These are phyloP conservation scores for Aspergillus latus DNA, from an alignment of 2,329 filamentous ascomycete genomes.

Conservation along the genomic window DNA sequence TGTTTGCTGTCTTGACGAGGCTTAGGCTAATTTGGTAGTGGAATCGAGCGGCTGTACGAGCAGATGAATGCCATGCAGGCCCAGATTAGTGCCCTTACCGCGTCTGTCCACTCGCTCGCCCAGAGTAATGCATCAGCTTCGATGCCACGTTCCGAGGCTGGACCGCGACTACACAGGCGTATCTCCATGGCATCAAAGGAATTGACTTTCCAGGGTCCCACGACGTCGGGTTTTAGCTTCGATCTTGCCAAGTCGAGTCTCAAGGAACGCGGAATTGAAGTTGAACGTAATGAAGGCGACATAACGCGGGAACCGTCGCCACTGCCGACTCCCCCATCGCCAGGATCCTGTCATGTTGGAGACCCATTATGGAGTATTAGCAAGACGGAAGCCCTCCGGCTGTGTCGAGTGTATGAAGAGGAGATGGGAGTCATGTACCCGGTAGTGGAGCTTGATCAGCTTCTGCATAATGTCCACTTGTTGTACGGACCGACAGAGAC, in stretches of 20 bases:
- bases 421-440: conserved; percentile 92
- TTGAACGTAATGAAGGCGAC: conserved; percentile 58
- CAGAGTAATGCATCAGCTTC: conserved; percentile 23
- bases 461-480: conserved; percentile 66
- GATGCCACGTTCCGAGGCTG: neutral
- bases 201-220: conserved; percentile 76
- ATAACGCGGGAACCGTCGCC: conserved; percentile 47
- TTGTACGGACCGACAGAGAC: conserved; percentile 51
- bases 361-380: conserved; percentile 77
- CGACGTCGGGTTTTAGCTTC: conserved; percentile 77
- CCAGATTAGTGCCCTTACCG: conserved; percentile 74
- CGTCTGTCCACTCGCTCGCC: conserved; percentile 67
- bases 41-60: conserved; percentile 28
- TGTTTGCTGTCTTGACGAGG: neutral
- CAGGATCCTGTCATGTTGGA: conserved; percentile 33
- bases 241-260: conserved; percentile 82
- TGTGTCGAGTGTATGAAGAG: conserved; percentile 78
- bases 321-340: conserved; percentile 25
- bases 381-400: conserved; percentile 73
- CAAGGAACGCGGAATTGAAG: conserved; percentile 77
- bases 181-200: conserved; percentile 42
- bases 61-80: conserved; percentile 49
- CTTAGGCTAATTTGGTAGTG: neutral
- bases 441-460: conserved; percentile 66
- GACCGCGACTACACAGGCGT: conserved; percentile 19